Evolutionary conservation across 495 filamentous ascomycete genomes (phyloP).

Genomic region (Annulohypoxylon stygium): DNA sequence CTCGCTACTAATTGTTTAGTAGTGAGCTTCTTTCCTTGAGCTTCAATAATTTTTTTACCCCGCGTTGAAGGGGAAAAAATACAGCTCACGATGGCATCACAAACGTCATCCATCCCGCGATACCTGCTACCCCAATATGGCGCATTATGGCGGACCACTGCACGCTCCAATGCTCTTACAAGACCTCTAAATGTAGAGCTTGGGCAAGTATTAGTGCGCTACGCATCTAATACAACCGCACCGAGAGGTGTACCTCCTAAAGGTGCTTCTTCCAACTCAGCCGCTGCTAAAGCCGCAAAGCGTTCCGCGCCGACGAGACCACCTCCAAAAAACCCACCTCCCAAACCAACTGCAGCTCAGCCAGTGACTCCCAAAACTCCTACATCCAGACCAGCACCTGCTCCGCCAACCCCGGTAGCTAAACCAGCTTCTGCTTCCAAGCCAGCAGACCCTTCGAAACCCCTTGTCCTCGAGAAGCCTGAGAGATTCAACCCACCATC

Average conservation of each 20-base stretch:
- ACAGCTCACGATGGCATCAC: slow-evolving; percentile 53
- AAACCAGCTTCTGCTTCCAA: slow-evolving; percentile 36
- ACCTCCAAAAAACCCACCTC: slow-evolving; percentile 37
- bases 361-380: slow-evolving; percentile 6
- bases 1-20: not conserved
- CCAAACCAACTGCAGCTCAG: slow-evolving; percentile 2
- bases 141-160: slow-evolving; percentile 58
- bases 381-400: not conserved
- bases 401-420: not conserved
- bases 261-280: slow-evolving; percentile 30
- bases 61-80: slow-evolving; percentile 11
- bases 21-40: not conserved
- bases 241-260: slow-evolving; percentile 32
- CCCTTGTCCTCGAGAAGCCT: slow-evolving; percentile 79
- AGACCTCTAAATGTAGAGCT: slow-evolving; percentile 48
- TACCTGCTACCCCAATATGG: slow-evolving; percentile 66
- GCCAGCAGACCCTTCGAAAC: slow-evolving; percentile 57
- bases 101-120: slow-evolving; percentile 61
- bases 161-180: slow-evolving; percentile 34
- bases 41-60: not conserved
- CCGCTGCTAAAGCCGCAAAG: slow-evolving; percentile 46
- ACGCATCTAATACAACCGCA: slow-evolving; percentile 48
- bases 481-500: slow-evolving; percentile 88
- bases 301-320: slow-evolving; percentile 54
- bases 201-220: slow-evolving; percentile 49